Evolutionary conservation across 768 basidiomycete species (phyloP).

Genomic region (Pholiota molesta): DNA sequence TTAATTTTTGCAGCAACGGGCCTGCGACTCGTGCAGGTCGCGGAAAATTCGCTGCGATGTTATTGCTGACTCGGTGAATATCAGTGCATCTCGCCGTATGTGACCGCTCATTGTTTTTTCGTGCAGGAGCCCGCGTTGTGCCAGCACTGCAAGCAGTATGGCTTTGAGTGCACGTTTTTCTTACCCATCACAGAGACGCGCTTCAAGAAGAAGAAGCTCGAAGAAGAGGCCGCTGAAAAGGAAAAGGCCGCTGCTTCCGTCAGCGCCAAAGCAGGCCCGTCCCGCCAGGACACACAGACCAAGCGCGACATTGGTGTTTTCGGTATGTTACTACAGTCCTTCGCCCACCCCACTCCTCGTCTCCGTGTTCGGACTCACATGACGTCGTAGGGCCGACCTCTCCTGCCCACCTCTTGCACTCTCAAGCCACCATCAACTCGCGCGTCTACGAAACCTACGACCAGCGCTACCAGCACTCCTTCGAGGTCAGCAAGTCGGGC

Average conservation of each 20-base stretch:
- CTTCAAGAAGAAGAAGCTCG: slow-evolving; percentile 93
- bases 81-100: neutral
- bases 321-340: slow-evolving; percentile 43
- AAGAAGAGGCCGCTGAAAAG: slow-evolving; percentile 62
- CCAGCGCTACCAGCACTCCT: slow-evolving; percentile 83
- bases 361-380: slow-evolving; percentile 41
- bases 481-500: slow-evolving; percentile 81
- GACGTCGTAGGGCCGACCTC: slow-evolving; percentile 80
- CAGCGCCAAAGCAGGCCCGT: slow-evolving; percentile 31
- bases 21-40: slow-evolving; percentile 89
- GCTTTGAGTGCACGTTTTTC: slow-evolving; percentile 95
- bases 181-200: slow-evolving; percentile 98
- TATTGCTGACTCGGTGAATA: slow-evolving; percentile 58
- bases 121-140: slow-evolving; percentile 73
- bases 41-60: slow-evolving; percentile 97
- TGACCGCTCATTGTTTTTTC: slow-evolving; percentile 11
- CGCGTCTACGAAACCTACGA: slow-evolving; percentile 89
- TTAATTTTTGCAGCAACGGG: slow-evolving; percentile 52
- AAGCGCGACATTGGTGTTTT: slow-evolving; percentile 65
- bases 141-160: slow-evolving; percentile 94
- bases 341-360: slow-evolving; percentile 26
- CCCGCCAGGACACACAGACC: slow-evolving; percentile 48
- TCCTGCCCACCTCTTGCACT: slow-evolving; percentile 85
- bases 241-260: slow-evolving; percentile 34
- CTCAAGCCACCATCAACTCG: slow-evolving; percentile 83